Evolutionary conservation across 192 early-diverging fungal species (phyloP).

Genomic region (Coemansia sp.): DNA sequence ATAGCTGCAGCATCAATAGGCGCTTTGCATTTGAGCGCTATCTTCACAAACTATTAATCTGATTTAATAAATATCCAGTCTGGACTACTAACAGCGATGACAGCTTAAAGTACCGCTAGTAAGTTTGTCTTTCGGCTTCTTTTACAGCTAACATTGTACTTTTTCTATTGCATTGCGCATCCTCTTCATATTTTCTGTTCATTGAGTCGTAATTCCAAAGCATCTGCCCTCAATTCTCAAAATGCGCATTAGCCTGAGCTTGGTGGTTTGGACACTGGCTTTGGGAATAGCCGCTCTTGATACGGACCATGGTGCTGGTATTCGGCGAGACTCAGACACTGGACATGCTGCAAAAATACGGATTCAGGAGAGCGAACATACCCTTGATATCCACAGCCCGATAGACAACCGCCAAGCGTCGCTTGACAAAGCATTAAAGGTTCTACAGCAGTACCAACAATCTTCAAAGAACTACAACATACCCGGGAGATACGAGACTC

Average conservation of each 20-base stretch:
- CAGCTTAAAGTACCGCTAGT: no score
- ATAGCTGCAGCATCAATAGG: background rate
- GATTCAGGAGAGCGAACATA: background rate
- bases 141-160: background rate
- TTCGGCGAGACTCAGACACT: background rate
- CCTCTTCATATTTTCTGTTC: slow-evolving; percentile 4
- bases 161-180: background rate
- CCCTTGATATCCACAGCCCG: background rate
- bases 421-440: slow-evolving; percentile 10
- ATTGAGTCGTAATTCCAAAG: background rate
- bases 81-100: background rate
- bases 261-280: slow-evolving; percentile 10
- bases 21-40: no score
- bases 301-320: background rate
- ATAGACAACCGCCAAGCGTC: background rate
- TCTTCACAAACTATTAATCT: background rate
- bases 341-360: background rate
- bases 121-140: background rate
- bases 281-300: background rate
- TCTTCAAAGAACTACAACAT: background rate
- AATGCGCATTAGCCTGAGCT: slow-evolving; percentile 3
- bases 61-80: background rate
- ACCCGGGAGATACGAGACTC: slow-evolving; percentile 2
- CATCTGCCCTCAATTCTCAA: background rate
- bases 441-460: slow-evolving; percentile 19